Conservation (phyloP, 108 stramenopile genomes). For the Cyclotella kingstonii region DNA sequence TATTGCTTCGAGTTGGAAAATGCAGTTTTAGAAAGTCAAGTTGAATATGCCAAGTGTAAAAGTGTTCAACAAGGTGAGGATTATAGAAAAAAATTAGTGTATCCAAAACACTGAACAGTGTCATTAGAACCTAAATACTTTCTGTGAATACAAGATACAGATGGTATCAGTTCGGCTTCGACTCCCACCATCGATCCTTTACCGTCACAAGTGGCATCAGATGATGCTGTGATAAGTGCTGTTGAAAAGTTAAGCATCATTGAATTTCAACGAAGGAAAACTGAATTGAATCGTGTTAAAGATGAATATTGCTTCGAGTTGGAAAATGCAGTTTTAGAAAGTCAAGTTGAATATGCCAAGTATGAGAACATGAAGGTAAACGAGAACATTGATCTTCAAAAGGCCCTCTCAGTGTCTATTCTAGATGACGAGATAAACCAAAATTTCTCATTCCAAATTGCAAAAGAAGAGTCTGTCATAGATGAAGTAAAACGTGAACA, state of each 20-base stretch:
- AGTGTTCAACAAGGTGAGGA: background rate
- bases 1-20: slow-evolving; percentile 13
- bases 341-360: slow-evolving; percentile 3
- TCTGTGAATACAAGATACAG: too few species aligned
- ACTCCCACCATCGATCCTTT: slow-evolving; percentile 13
- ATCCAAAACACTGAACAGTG: too few species aligned
- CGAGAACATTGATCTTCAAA: slow-evolving; percentile 3
- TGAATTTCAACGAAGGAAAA: slow-evolving; percentile 11
- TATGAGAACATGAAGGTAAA: background rate
- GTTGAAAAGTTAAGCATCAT: slow-evolving; percentile 21
- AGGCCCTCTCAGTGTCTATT: slow-evolving; percentile 10
- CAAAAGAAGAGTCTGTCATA: slow-evolving; percentile 24
- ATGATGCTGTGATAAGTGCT: slow-evolving; percentile 12
- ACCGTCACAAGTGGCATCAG: slow-evolving; percentile 26
- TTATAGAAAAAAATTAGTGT: too few species aligned
- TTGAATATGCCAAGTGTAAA: background rate
- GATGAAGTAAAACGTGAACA: slow-evolving; percentile 19
- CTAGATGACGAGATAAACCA: background rate
- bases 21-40: slow-evolving; percentile 24
- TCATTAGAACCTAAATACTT: too few species aligned
- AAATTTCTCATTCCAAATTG: slow-evolving; percentile 9
- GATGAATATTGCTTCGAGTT: slow-evolving; percentile 10
- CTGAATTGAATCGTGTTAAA: background rate
- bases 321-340: slow-evolving; percentile 24
- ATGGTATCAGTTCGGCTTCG: too few species aligned